phyloP scores from a whole-genome alignment of 2,329 filamentous ascomycete species.

The Akanthomyces muscarius region DNA sequence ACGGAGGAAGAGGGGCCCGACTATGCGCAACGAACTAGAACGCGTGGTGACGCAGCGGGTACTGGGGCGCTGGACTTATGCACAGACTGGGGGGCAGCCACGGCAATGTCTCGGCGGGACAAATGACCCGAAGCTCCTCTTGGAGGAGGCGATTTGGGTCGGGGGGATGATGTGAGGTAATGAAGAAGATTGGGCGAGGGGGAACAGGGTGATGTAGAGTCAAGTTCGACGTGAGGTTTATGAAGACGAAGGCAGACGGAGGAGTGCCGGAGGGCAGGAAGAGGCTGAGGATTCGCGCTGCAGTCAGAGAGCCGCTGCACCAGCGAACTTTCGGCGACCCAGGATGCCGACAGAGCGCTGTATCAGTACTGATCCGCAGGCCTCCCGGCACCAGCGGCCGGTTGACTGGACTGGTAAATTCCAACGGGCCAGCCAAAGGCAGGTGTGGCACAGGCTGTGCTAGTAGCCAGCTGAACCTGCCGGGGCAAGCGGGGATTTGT shows the following conservation, averaged over 20 bases:
- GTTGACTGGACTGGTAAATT: neutral
- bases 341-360: neutral
- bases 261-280: neutral
- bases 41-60: neutral
- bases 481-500: conserved; percentile 35
- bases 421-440: neutral
- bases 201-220: neutral
- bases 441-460: conserved; percentile 37
- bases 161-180: neutral
- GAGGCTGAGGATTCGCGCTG: conserved; percentile 4
- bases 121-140: conserved; percentile 8
- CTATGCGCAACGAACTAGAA: conserved; percentile 9
- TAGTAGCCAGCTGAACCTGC: conserved; percentile 49
- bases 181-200: neutral
- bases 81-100: neutral
- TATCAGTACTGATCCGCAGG: neutral
- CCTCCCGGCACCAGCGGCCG: neutral
- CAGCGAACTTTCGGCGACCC: neutral
- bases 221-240: neutral
- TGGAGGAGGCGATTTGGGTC: neutral
- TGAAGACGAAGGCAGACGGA: neutral
- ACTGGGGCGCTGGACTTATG: neutral
- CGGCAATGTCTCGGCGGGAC: conserved; percentile 11
- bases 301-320: conserved; percentile 5
- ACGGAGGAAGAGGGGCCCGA: conserved; percentile 1